Evolutionary conservation across 257 asterid species (phyloP), one percentile per base, ranked within the genome.

Genomic region (Henckelia pumila): DNA sequence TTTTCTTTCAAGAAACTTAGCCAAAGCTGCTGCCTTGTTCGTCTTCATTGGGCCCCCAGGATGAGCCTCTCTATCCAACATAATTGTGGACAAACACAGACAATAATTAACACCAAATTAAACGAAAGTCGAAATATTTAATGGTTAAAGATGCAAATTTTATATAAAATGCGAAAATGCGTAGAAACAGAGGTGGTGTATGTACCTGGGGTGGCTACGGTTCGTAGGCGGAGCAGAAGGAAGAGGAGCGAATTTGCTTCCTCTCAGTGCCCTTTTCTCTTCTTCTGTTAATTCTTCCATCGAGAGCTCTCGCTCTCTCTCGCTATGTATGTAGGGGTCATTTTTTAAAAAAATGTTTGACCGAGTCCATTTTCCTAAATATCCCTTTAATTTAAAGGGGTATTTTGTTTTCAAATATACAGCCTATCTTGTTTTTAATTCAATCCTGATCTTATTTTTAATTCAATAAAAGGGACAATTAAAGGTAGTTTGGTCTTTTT

Each of bases 11-110:
- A 93, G 86, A 70, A 89, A 93, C 74, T 89, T 93, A 7, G 97
- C 96, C 84, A 93, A 82, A 49, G 98, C 98, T 11, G 94, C 98
- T 0, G 98, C 97, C 81, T 93, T 93, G 71, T 93, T 93, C 7
- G 98, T 93, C 89, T 86, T 93, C 81, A 93, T 69, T 19, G 97
- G 88, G 20, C 98, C 98, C 33, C 90, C 98, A 35, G 98, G 98
- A 72, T 89, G 98, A 69, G 98, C 95, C 77, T 33, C 76, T 90
- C 98, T 93, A 73, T 65, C 57, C 73, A 63, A 79, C 67, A 67
- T 58, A 52, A 62, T 23, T 61, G 58, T 62, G 24, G 14, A 56
- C 44, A 65, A 32, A 57, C 59, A 47, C 59, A 69, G 8, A 64
- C 49, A 19, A 16, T 6, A 4, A 56, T 5, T 26, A 56, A 58